Conservation (phyloP, 2,329 filamentous ascomycete species). For the Pyricularia grisea region DNA sequence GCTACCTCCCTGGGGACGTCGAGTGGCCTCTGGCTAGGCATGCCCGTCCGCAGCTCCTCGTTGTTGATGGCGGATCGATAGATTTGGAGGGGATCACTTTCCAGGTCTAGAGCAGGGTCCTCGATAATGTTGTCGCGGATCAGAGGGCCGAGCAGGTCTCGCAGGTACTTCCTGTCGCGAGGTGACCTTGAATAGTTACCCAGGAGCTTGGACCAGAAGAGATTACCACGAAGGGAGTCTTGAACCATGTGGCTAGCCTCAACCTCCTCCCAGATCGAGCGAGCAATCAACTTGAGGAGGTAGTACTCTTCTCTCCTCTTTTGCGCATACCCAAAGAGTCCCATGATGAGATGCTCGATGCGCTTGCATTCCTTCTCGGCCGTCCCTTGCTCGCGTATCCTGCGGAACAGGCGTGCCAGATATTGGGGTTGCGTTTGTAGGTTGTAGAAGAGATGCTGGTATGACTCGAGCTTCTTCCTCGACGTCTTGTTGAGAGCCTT, state of each 20-base stretch:
- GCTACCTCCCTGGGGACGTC: conserved; percentile 87
- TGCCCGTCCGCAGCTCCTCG: conserved; percentile 86
- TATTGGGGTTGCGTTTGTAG: conserved; percentile 96
- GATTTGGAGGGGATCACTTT: conserved; percentile 96
- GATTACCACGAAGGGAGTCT: conserved; percentile 82
- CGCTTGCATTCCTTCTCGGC: conserved; percentile 88
- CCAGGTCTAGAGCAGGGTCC: conserved; percentile 80
- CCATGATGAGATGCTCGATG: conserved; percentile 91
- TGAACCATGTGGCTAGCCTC: conserved; percentile 63
- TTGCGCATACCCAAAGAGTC: conserved; percentile 92
- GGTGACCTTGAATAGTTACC: conserved; percentile 84
- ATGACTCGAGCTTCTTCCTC: conserved; percentile 87
- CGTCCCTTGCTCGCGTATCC: conserved; percentile 72
- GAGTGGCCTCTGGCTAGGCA: conserved; percentile 67
- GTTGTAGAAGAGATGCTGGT: conserved; percentile 96
- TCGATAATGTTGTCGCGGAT: conserved; percentile 91
- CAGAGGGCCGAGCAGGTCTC: conserved; percentile 74
- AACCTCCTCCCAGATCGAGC: conserved; percentile 79
- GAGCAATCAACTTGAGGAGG: conserved; percentile 75
- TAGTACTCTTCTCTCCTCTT: conserved; percentile 97
- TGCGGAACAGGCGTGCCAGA: conserved; percentile 77
- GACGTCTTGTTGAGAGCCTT: conserved; percentile 98
- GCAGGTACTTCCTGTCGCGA: conserved; percentile 82
- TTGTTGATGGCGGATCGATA: conserved; percentile 95
- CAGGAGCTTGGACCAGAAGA: conserved; percentile 86